A percentile compares a stretch with the other conserved stretches of the same genome.
Conservation (phyloP, 75 land plant species). For the Larix kaempferi region DNA sequence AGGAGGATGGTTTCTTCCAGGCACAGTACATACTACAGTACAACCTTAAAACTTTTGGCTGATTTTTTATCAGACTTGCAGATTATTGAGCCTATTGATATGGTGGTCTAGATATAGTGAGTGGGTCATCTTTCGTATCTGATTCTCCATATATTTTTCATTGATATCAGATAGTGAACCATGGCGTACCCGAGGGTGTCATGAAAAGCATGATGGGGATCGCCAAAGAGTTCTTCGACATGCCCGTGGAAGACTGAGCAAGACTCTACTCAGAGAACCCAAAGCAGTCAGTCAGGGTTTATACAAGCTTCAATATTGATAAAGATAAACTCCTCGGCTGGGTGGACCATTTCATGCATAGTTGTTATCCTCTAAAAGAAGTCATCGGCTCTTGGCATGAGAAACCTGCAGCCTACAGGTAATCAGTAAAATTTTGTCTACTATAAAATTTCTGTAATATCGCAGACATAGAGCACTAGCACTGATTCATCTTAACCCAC, state of each 20-base stretch:
- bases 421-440: no score
- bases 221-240: slow-evolving; percentile 43
- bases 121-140: neutral
- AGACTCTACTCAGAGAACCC: slow-evolving; percentile 22
- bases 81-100: no score
- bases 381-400: slow-evolving; percentile 50
- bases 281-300: slow-evolving; percentile 45
- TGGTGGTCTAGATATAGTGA: no score
- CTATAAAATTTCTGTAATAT: no score
- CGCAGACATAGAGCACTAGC: no score
- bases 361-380: neutral
- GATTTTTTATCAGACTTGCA: no score
- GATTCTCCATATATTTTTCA: no score
- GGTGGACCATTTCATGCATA: slow-evolving; percentile 18
- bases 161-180: slow-evolving; percentile 55
- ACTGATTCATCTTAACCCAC: no score
- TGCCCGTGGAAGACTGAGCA: slow-evolving; percentile 46
- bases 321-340: slow-evolving; percentile 51
- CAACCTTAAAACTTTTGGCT: slow-evolving; percentile 16
- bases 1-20: slow-evolving; percentile 26
- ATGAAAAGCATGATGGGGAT: slow-evolving; percentile 29
- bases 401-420: slow-evolving; percentile 23
- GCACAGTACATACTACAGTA: neutral
- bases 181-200: slow-evolving; percentile 41
- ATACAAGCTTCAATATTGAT: slow-evolving; percentile 35